Evolutionary conservation across 2,329 filamentous ascomycete species (phyloP).

Genomic region (Pezicula radicicola): DNA sequence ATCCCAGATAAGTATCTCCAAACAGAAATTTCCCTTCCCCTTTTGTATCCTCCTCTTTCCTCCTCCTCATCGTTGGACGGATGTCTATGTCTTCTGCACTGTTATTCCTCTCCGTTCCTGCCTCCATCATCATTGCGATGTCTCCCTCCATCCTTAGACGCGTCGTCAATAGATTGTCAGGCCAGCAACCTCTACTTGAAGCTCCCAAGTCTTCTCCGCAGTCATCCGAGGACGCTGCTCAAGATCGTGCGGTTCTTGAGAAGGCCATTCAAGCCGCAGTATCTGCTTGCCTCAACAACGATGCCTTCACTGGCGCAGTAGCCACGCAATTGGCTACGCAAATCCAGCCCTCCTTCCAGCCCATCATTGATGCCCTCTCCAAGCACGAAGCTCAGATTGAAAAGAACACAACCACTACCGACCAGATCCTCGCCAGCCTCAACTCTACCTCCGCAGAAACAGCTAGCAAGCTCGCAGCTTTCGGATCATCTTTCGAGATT

Average conservation of each 20-base stretch:
- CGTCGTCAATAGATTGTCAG: constrained; percentile 7
- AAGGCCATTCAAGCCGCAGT: constrained; percentile 22
- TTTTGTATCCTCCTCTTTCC: neutral
- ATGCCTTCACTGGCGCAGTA: constrained; percentile 24
- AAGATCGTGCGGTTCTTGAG: constrained; percentile 18
- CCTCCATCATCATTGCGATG: constrained; percentile 8
- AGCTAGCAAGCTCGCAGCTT: constrained; percentile 18
- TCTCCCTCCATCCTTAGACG: constrained; percentile 12
- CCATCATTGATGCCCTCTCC: neutral
- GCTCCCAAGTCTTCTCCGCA: constrained; percentile 1
- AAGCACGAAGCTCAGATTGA: constrained; percentile 3
- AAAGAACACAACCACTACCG: constrained; percentile 3
- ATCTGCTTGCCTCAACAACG: constrained; percentile 18
- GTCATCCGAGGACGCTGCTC: constrained; percentile 13
- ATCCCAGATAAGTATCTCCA: neutral
- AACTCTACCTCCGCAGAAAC: constrained; percentile 9
- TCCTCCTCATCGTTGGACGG: neutral
- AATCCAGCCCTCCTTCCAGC: constrained; percentile 18
- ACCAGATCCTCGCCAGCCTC: constrained; percentile 1
- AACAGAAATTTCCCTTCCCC: neutral
- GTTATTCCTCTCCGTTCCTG: neutral
- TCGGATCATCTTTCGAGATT: constrained; percentile 17
- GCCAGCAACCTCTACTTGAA: neutral
- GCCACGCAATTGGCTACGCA: constrained; percentile 22
- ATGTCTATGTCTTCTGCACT: constrained; percentile 1